These are phyloP conservation scores for Leccinellum luteum DNA, from an alignment of 768 basidiomycete species.

Conservation along the genomic window DNA sequence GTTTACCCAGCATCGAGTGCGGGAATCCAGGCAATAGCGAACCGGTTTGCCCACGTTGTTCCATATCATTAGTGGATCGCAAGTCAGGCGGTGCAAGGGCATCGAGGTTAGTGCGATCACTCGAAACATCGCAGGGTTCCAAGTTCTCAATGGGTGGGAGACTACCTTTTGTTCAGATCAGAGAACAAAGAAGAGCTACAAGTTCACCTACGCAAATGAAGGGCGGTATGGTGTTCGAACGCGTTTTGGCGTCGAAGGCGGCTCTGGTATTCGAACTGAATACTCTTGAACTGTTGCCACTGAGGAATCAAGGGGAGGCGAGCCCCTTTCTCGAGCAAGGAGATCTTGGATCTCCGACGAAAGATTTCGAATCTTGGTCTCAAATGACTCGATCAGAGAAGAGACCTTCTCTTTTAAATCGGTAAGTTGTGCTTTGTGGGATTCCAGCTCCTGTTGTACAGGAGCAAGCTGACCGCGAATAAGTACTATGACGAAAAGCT, in stretches of 20 bases:
- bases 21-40: constrained; percentile 38
- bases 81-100: constrained; percentile 5
- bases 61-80: constrained; percentile 7
- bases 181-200: background rate
- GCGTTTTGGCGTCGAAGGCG: constrained; percentile 34
- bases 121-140: constrained; percentile 19
- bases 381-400: constrained; percentile 30
- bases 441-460: constrained; percentile 47
- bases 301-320: constrained; percentile 12
- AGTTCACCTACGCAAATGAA: constrained; percentile 24
- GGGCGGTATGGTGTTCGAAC: constrained; percentile 30
- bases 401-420: constrained; percentile 32
- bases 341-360: constrained; percentile 35
- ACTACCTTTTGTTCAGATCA: constrained; percentile 19
- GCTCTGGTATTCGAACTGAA: constrained; percentile 25
- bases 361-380: constrained; percentile 38
- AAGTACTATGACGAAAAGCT: background rate
- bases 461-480: constrained; percentile 43
- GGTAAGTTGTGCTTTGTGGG: constrained; percentile 44
- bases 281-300: constrained; percentile 9
- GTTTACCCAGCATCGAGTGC: constrained; percentile 60
- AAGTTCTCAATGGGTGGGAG: constrained; percentile 18
- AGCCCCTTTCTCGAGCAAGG: constrained; percentile 17
- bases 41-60: constrained; percentile 13
- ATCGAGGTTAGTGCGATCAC: constrained; percentile 22